phyloP scores from a whole-genome alignment of 2,329 filamentous ascomycete genomes.

The Colletotrichum magnum region DNA sequence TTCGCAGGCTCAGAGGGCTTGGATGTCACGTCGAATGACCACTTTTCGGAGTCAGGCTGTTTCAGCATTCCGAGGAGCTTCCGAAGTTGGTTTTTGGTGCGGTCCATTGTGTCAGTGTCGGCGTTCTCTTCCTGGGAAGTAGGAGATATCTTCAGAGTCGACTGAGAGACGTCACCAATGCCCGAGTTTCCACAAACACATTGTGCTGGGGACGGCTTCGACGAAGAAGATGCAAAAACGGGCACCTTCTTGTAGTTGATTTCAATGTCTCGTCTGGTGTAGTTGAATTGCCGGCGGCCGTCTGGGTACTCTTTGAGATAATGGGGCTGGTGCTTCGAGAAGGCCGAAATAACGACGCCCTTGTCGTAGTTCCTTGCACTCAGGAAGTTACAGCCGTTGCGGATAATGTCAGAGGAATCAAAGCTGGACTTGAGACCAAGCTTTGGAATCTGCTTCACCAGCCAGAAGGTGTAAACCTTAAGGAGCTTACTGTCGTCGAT shows the following conservation, averaged over 20 bases:
- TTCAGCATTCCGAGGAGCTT: neutral
- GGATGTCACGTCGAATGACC: neutral
- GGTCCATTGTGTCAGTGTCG: neutral
- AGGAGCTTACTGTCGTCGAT: constrained; percentile 26
- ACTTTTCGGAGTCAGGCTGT: neutral
- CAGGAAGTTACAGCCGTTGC: constrained; percentile 41
- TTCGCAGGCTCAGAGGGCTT: neutral
- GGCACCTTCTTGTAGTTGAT: constrained; percentile 30
- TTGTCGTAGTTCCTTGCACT: constrained; percentile 34
- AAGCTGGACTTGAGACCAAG: neutral
- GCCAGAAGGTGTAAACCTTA: constrained; percentile 29
- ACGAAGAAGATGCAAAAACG: neutral
- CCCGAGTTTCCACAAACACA: neutral
- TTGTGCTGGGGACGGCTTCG: neutral
- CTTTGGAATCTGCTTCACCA: constrained; percentile 16
- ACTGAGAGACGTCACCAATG: too few relatives aligned
- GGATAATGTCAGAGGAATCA: constrained; percentile 29
- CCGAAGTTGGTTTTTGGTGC: neutral
- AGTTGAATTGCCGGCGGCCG: constrained; percentile 18
- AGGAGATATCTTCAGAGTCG: neutral
- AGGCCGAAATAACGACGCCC: constrained; percentile 36
- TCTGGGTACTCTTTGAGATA: constrained; percentile 8
- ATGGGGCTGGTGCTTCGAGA: constrained; percentile 37
- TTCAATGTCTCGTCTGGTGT: constrained; percentile 34
- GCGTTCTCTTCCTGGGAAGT: neutral